Conservation (phyloP, 345 rosid species). For the Linum tenue region DNA sequence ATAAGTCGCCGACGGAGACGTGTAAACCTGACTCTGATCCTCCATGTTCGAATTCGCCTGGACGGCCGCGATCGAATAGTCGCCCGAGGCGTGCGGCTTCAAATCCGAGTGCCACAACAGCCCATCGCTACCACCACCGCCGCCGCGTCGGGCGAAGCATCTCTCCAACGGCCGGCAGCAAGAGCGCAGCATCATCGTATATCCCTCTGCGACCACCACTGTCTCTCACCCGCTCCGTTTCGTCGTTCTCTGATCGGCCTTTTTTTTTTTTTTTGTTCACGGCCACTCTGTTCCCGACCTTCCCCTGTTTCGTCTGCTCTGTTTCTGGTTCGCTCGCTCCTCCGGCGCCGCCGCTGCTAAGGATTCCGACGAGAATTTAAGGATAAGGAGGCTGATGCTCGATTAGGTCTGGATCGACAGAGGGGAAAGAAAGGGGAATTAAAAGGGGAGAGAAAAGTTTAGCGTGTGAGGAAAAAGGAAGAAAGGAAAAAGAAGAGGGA, state of each 20-base stretch:
- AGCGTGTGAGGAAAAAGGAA: slow-evolving; percentile 11
- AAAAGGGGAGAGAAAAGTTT: background rate
- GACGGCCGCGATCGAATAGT: slow-evolving; percentile 89
- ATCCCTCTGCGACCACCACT: background rate
- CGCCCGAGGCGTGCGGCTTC: slow-evolving; percentile 74
- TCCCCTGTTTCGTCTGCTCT: background rate
- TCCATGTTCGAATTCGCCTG: slow-evolving; percentile 79
- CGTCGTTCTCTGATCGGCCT: background rate
- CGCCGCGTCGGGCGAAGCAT: slow-evolving; percentile 39
- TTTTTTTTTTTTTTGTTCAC: background rate
- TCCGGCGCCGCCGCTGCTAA: background rate
- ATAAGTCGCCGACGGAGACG: slow-evolving; percentile 66
- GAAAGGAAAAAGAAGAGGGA: background rate
- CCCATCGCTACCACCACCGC: slow-evolving; percentile 49
- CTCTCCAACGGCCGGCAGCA: slow-evolving; percentile 60
- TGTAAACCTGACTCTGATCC: slow-evolving; percentile 85
- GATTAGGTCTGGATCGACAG: background rate
- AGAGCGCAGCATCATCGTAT: slow-evolving; percentile 47
- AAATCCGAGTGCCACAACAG: slow-evolving; percentile 80
- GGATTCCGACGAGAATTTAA: background rate
- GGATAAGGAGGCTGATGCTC: background rate
- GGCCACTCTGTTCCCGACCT: background rate
- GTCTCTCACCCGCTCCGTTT: background rate
- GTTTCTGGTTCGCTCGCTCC: background rate
- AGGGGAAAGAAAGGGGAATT: background rate